Percentiles rank a stretch among this genome's conserved stretches.
phyloP scores from a whole-genome alignment of 306 rosid genomes.

The Glycine soja region DNA sequence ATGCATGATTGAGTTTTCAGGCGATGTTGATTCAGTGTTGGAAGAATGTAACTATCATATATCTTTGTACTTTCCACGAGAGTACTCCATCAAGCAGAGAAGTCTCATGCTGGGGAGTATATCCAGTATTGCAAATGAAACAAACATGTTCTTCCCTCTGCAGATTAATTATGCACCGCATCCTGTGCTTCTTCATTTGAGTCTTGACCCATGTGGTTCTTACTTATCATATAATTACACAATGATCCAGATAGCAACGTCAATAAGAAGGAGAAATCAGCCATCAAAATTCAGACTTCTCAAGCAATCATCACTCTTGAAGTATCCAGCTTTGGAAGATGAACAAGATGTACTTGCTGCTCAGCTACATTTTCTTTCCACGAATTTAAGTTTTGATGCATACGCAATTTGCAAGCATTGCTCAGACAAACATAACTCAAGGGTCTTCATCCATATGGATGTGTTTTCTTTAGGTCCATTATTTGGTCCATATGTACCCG shows the following conservation, averaged over 20 bases:
- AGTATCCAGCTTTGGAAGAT: constrained; percentile 29
- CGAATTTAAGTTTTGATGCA: constrained; percentile 2
- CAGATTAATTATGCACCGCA: background rate
- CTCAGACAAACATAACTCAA: constrained; percentile 1
- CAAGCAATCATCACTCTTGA: constrained; percentile 27
- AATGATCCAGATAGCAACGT: constrained; percentile 14
- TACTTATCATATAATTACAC: constrained; percentile 31
- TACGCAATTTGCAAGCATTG: constrained; percentile 11
- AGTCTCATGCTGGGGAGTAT: constrained; percentile 24
- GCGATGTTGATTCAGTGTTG: constrained; percentile 8
- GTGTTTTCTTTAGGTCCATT: constrained; percentile 27
- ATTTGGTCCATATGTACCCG: background rate
- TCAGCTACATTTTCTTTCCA: background rate
- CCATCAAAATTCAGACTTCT: constrained; percentile 27
- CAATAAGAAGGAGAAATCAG: constrained; percentile 16
- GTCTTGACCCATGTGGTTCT: constrained; percentile 10
- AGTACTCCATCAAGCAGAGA: constrained; percentile 33
- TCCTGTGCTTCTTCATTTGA: background rate
- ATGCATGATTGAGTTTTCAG: constrained; percentile 37
- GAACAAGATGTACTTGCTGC: constrained; percentile 6
- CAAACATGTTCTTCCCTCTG: constrained; percentile 2
- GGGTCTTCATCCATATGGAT: constrained; percentile 32
- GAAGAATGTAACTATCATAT: constrained; percentile 27
- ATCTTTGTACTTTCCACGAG: constrained; percentile 4
- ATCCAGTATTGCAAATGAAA: constrained; percentile 20